Evolutionary conservation across 192 early-diverging fungal species (phyloP), one percentile per base, ranked within the genome.

Genomic region (Glomus cerebriforme): DNA sequence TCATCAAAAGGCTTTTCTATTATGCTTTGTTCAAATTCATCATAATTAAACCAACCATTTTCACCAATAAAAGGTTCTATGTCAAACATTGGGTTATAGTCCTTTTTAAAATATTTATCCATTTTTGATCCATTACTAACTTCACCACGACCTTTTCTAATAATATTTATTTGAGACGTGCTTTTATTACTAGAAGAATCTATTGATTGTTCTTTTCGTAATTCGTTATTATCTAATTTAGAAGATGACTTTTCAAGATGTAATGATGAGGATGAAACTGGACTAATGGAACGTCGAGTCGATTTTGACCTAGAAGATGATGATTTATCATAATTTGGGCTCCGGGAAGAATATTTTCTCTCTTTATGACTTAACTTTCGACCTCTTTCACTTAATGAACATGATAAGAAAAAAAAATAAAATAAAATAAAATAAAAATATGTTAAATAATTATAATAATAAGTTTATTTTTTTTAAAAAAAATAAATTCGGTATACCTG

Each of bases 31-130:
- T 63, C 58, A 76, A 63, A 17, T 59, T 35, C 31, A 0, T 29
- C 27, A 63, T 34, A 74, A 74, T 49, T 68, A 39, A 64, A 67
- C 66, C 77, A 78, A 63, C 10, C 2, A 47, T 27, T n/a, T 35
- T 78, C 64, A 27, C 59, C 59, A 64, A 76, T 34, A 74, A 54
- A 59, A 8, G 73, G 73, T 77, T 78, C 76, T 29, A 81, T 27
- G 22, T 82, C 73, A n/a, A 32, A 32, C 47, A 60, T 75, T 9
- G 89, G 89, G 80, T 90, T 85, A 79, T 88, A 90, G 22, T 79
- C 81, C 4, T 84, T 80, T 32, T 78, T 49, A 80, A 90, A 90
- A 54, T 90, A 90, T 79, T 87, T 88, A 75, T 90, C 89, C 89
- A 90, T 90, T 19, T 83, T 78, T 2, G 89, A 87, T 17, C 82